Conservation (phyloP, 495 filamentous ascomycete species). For the Hypoxylon fragiforme region DNA sequence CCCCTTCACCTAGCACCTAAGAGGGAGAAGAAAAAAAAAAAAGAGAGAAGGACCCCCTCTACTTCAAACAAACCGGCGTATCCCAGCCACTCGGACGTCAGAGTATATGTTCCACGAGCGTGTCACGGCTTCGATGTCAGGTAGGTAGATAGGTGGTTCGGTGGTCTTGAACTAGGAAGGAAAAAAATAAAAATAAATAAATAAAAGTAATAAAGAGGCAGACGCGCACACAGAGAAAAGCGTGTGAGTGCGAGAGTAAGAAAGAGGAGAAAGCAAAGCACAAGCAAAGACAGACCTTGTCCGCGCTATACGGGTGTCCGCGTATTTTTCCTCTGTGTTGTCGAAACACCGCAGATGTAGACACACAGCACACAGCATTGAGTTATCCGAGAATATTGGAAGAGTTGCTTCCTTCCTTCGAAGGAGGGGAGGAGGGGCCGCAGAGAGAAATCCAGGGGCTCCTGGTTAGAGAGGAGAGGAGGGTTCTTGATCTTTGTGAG, state of each 20-base stretch:
- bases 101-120: conserved; percentile 6
- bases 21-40: not conserved
- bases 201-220: no score
- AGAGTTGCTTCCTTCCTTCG: not conserved
- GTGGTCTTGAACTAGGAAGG: not conserved
- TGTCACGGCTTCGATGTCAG: conserved; percentile 21
- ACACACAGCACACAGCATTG: conserved; percentile 14
- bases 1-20: no score
- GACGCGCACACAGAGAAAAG: no score
- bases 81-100: conserved; percentile 22
- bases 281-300: no score
- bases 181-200: no score
- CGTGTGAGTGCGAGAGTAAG: no score
- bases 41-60: conserved; percentile 4
- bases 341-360: conserved; percentile 10
- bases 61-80: conserved; percentile 10
- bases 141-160: no score
- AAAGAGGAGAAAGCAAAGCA: conserved; percentile 4
- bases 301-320: conserved; percentile 17
- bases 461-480: no score
- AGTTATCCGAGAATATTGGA: not conserved
- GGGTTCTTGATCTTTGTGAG: not conserved
- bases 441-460: no score
- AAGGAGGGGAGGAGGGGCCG: not conserved
- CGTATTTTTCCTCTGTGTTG: conserved; percentile 10